Percentiles rank a stretch among this genome's conserved stretches.
These are phyloP conservation scores for Fomitopsis palustris DNA, from an alignment of 1,284 basidiomycete species.

Conservation along the genomic window DNA sequence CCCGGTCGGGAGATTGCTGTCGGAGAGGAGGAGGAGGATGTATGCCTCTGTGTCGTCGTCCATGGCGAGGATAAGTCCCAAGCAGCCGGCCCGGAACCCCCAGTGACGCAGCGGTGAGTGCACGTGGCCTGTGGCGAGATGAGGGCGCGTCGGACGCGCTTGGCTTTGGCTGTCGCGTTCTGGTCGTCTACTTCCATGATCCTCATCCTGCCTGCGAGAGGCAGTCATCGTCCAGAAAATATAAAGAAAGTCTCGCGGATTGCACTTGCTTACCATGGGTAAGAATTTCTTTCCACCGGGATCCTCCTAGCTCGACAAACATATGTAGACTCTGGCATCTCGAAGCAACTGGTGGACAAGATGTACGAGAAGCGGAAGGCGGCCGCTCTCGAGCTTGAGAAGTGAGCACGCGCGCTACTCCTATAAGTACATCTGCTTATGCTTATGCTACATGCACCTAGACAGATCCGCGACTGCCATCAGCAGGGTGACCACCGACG, in stretches of 20 bases:
- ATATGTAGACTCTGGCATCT: slow-evolving; percentile 53
- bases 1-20: slow-evolving; percentile 79
- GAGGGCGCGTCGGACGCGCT: not conserved
- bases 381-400: slow-evolving; percentile 93
- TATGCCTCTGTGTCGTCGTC: slow-evolving; percentile 50
- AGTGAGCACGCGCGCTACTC: slow-evolving; percentile 41
- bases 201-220: not conserved
- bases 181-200: not conserved
- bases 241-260: not conserved
- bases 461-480: slow-evolving; percentile 79
- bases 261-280: not conserved
- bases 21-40: slow-evolving; percentile 70
- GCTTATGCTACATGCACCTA: slow-evolving; percentile 38
- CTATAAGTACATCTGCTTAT: not conserved
- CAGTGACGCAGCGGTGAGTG: not conserved
- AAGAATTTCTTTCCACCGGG: not conserved
- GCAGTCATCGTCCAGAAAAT: not conserved
- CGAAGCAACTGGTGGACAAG: slow-evolving; percentile 80
- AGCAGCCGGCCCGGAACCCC: not conserved
- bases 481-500: slow-evolving; percentile 76
- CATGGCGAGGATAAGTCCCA: slow-evolving; percentile 9
- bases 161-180: not conserved
- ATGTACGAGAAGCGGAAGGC: slow-evolving; percentile 96
- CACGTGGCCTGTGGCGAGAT: not conserved
- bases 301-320: not conserved